Percentiles rank a stretch among this genome's conserved stretches.
phyloP scores from a whole-genome alignment of 257 asterid genomes.

The Marsdenia floribunda region DNA sequence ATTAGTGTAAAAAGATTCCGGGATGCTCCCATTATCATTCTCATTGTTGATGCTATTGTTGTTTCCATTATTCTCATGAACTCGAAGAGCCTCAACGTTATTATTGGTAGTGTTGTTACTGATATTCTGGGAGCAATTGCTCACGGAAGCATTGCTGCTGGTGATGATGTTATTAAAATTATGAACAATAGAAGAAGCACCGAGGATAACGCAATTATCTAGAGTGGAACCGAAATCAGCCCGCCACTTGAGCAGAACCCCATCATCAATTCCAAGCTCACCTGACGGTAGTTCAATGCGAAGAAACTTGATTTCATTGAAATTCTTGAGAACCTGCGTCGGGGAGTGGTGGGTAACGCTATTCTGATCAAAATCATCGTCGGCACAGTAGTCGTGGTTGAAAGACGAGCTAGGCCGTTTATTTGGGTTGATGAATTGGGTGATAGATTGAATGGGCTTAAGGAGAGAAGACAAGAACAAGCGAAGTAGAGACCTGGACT shows the following conservation, averaged over 20 bases:
- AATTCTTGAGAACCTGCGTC: constrained; percentile 62
- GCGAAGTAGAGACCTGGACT: constrained; percentile 64
- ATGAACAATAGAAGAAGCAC: constrained; percentile 60
- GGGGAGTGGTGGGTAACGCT: constrained; percentile 84
- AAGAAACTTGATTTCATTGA: constrained; percentile 61
- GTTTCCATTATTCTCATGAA: constrained; percentile 6
- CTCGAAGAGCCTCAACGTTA: background rate
- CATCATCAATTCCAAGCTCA: constrained; percentile 72
- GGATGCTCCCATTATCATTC: constrained; percentile 63
- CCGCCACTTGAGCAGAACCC: constrained; percentile 74
- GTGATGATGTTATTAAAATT: constrained; percentile 10
- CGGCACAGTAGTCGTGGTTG: constrained; percentile 15
- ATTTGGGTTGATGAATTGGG: constrained; percentile 44
- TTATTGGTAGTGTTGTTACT: background rate
- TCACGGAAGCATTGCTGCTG: background rate
- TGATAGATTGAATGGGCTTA: constrained; percentile 65
- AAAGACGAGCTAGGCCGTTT: constrained; percentile 24
- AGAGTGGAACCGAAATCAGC: constrained; percentile 83
- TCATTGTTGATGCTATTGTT: constrained; percentile 21
- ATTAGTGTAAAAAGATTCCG: constrained; percentile 76
- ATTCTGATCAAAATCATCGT: constrained; percentile 40
- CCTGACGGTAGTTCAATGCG: constrained; percentile 75
- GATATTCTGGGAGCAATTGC: background rate
- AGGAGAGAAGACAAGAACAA: constrained; percentile 48
- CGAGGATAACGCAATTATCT: constrained; percentile 74